Conservation (phyloP, 306 rosid genomes). For the Psophocarpus tetragonolobus region DNA sequence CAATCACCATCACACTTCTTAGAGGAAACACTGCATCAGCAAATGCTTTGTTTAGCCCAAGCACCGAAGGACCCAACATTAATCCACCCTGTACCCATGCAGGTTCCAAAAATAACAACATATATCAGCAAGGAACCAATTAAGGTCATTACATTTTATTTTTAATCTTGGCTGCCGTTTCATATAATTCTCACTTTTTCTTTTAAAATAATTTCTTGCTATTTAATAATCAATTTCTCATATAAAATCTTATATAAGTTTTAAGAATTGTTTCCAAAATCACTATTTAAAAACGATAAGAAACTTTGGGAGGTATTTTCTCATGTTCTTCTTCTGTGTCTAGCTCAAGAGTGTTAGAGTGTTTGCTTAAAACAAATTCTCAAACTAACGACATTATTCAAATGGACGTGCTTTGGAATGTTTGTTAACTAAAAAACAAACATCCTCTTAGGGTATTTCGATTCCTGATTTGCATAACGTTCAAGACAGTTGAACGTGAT, state of each 20-base stretch:
- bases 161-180: background rate
- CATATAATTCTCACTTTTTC: background rate
- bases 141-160: background rate
- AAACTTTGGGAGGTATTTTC: background rate
- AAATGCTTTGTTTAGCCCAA: constrained; percentile 52
- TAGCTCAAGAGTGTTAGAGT: background rate
- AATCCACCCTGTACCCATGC: constrained; percentile 66
- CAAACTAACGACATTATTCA: too few relatives aligned
- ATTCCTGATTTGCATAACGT: too few relatives aligned
- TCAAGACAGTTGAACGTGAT: too few relatives aligned
- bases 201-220: background rate
- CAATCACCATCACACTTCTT: constrained; percentile 82
- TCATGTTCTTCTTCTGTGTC: background rate
- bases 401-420: too few relatives aligned
- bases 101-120: background rate
- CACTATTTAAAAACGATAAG: background rate
- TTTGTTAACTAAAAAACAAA: too few relatives aligned
- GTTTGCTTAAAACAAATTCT: too few relatives aligned
- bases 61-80: constrained; percentile 81
- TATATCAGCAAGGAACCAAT: background rate
- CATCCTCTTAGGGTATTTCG: too few relatives aligned
- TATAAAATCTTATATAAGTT: background rate
- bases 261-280: background rate
- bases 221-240: background rate
- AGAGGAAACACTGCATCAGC: constrained; percentile 64